These are phyloP conservation scores for Raffaelea arxii DNA, from an alignment of 2,329 filamentous ascomycete species.

Conservation along the genomic window DNA sequence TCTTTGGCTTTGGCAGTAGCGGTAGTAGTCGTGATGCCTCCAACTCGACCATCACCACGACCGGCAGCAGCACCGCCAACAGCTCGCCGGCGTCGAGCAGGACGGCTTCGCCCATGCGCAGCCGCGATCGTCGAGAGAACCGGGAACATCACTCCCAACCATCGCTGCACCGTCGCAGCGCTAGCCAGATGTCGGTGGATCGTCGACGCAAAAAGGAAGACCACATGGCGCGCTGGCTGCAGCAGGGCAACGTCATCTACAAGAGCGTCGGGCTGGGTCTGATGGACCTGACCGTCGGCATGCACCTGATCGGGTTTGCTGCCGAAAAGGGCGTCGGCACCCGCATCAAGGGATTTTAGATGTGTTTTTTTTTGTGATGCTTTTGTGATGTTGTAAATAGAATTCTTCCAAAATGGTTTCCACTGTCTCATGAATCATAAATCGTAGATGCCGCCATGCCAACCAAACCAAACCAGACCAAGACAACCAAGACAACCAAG, in stretches of 20 bases:
- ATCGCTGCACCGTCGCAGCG: constrained; percentile 19
- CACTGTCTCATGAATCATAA: no score
- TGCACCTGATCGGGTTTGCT: constrained; percentile 47
- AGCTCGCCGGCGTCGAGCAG: constrained; percentile 4
- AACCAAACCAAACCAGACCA: no score
- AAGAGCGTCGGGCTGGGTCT: constrained; percentile 58
- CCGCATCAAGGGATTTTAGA: constrained; percentile 41
- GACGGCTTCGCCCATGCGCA: constrained; percentile 6
- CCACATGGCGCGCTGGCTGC: constrained; percentile 44
- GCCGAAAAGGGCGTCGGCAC: constrained; percentile 44
- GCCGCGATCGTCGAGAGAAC: background rate
- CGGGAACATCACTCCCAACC: no score
- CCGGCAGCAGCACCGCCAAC: background rate
- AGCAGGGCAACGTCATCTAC: constrained; percentile 56
- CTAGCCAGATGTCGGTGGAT: constrained; percentile 18
- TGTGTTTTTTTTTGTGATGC: background rate
- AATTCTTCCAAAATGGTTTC: no score
- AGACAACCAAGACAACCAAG: no score
- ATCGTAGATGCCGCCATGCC: background rate
- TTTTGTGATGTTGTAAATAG: background rate
- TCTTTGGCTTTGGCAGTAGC: constrained; percentile 3
- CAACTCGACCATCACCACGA: background rate
- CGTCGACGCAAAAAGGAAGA: constrained; percentile 28
- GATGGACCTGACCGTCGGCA: constrained; percentile 56
- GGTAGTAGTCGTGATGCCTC: constrained; percentile 15